Evolutionary conservation across 768 basidiomycete genomes (phyloP), one percentile per base, ranked within the genome.

Genomic region (Sarcomyxa edulis): DNA sequence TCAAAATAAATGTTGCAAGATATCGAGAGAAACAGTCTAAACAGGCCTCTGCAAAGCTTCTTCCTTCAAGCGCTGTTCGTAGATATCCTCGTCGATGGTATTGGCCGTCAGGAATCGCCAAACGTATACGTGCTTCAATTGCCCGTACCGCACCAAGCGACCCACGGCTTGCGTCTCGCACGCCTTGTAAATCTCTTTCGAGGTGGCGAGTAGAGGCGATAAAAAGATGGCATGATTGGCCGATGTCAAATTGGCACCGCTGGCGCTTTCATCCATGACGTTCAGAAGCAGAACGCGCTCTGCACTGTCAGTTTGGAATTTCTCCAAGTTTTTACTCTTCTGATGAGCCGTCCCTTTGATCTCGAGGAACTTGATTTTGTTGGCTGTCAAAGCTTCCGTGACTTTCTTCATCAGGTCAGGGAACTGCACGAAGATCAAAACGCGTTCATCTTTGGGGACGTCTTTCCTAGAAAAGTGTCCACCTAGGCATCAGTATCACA

Each of bases 191-290:
- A 85, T 82, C 58, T 93, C 84, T 56, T 86, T 78, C 14, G 81
- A 76, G 7, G 76, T 74, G 0, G 91, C 81, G 25, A 94, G 82
- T 26, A 97, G 72, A 7, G 94, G 94, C 7, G 90, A 93, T 39
- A 97, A 68, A 71, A 97, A 97, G 56, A 96, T 84, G 25, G 91
- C 93, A 54, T 94, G 91, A 60, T 93, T 97, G 14, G 94, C 94
- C 24, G 77, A 80, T 3, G 93, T 96, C 55, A 97, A 63, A 57
- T 97, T 97, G 48, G 87, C 86, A 30, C 90, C 90, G 43, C 87
- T 88, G n/a, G 90, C 88, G 45, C 88, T 92, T 61, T 94, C 91
- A 59, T 95, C 91, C 78, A 88, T 92, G 46, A 95, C 86, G 49
- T 91, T 91, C 45, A 97, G 65, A 38, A 97, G 69, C 32, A 97